Conservation (phyloP, 495 filamentous ascomycete genomes). For the Aspergillus biplanus region DNA sequence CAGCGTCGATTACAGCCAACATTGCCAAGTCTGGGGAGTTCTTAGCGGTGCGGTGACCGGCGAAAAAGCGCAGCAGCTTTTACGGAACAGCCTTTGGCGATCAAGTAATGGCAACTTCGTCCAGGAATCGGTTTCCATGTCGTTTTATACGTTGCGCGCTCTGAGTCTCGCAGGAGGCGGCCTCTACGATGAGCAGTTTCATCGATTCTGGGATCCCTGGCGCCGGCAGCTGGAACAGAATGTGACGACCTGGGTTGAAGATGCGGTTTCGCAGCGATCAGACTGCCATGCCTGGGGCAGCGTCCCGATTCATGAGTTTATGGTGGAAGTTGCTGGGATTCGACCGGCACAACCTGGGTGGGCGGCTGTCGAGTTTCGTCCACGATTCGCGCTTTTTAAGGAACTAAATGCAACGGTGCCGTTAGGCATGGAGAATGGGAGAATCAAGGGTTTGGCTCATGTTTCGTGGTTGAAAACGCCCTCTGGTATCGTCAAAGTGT, state of each 20-base stretch:
- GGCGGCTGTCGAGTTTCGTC: neutral
- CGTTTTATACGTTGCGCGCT: neutral
- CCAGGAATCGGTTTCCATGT: neutral
- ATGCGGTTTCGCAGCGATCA: neutral
- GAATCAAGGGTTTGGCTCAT: neutral
- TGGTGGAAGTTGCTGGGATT: neutral
- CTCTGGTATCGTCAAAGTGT: neutral
- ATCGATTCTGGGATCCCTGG: neutral
- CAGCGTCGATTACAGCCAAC: neutral
- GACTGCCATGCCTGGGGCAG: slow-evolving; percentile 7
- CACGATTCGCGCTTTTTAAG: neutral
- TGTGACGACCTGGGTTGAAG: neutral
- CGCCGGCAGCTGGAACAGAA: neutral
- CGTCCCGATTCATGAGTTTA: slow-evolving; percentile 2
- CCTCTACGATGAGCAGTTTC: neutral
- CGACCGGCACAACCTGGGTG: neutral
- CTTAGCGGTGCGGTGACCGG: neutral
- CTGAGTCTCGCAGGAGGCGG: neutral
- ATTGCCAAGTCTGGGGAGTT: neutral
- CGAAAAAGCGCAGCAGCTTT: neutral
- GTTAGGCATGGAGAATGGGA: neutral
- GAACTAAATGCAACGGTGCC: neutral
- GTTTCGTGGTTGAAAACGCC: neutral
- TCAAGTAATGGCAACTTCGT: neutral
- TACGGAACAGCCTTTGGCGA: neutral